Base-by-base conservation (phyloP, 2,329 filamentous ascomycete species). In the Mollisia scopiformis region DNA sequence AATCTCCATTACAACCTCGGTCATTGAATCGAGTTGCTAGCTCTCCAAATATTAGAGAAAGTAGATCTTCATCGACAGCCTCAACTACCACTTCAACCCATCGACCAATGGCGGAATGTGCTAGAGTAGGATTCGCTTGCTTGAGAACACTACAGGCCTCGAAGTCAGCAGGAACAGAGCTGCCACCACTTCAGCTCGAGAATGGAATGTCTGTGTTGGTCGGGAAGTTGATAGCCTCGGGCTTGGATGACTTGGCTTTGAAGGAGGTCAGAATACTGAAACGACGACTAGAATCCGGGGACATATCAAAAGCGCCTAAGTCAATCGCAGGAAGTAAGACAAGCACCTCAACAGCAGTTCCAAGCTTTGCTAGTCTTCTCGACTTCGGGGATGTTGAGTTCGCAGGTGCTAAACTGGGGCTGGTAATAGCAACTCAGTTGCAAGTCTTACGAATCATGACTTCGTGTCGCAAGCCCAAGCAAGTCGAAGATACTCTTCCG, bases 131-230 rank as follows among this genome's bases (percentile, higher is more conserved):
- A 1, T 91, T 93, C 69, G 77, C 82, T 6, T 87, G 85, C 53
- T 77, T 93, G 39, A 81, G 88, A 53, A 79, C 81, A 28, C 69
- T 86, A 25, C 84, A 89, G 54, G 78, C 75, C 30, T 72, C 73
- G 21, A 78, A 82, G 27, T 76, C 82, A 1, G 76, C 82, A 6
- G 79, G 82, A 8, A 76, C 86, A 10, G 76, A 82, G 10, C 77
- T 88, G n/a, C 82, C 85, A 1, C 81, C 84, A 47, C 76, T 90
- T 39, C 89, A 93, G 70, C 74, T 93, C 3, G 91, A 93, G 71
- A 87, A 81, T 61, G 91, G 90, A 57, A 90, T 91, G 81, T 84
- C 89, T 16, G 86, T 88, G 0, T 80, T 93, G 56, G 75, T 89
- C 39, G 84, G 84, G 39, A 91, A 88, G 71, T 78, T 93, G 1